Evolutionary conservation across 768 basidiomycete species (phyloP), one percentile per base, ranked within the genome.

Genomic region (Trametes sanguinea): DNA sequence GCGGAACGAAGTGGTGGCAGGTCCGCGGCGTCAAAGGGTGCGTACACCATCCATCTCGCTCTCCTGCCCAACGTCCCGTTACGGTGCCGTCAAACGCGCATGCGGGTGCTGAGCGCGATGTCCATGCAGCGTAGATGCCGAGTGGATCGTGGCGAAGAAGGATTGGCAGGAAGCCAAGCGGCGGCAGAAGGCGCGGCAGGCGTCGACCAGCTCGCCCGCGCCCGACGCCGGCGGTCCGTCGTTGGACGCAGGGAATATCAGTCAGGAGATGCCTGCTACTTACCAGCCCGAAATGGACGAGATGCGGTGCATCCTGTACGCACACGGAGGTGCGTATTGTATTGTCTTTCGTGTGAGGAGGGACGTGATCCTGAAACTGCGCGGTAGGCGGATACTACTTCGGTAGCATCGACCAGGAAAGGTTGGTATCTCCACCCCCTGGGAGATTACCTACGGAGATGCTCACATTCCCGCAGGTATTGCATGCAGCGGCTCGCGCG

Each of bases 1-100:
- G 96, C 10, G 96, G 96, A 1, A 84, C 86, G 5, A 95, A 95
- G 72, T 98, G 96, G 95, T 98, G 96, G 96, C 95, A 97, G 75
- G 94, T 95, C 37, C 87, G 95, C 44, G 88, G 90, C 17, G 71
- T 94, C 48, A 76, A 83, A 54, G 95, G 94, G 94, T 85, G 77
- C 71, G 76, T 76, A 68, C 42, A 16, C 5, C 14, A 14, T 43
- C 7, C 14, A 14, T 4, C 14, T 73, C 71, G 67, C 51, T 16
- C 35, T 52, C 32, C n/a, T 45, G 13, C 5, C 13, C 7, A 39
- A 39, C 37, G 37, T 13, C 13, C 37, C 7, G 37, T 39, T 13
- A 6, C 37, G 37, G 13, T 13, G 7, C 37, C 13, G 45, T 8
- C 8, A 11, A 8, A 4, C 6, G 16, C 17, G 40, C 10, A 7